Base-by-base conservation (phyloP, 2,329 filamentous ascomycete species). In the Trichocomaceae sp. region DNA sequence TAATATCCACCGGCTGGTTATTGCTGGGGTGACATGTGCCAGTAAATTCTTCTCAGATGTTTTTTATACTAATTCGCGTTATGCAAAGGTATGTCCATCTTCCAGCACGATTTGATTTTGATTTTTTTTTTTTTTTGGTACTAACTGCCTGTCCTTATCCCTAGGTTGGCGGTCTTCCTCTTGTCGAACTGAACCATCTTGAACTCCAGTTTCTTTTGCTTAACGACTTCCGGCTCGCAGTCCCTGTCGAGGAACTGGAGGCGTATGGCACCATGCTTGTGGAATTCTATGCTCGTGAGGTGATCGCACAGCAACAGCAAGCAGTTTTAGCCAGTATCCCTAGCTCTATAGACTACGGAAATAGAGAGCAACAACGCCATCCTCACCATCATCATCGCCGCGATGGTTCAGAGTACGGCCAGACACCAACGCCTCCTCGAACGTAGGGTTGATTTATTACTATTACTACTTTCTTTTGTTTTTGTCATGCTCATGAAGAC, bases 41-140 rank as follows among this genome's bases (percentile, higher is more conserved):
- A 97, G 92, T 82, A 99, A 99, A 73, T 99, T 97, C 79, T 99
- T 99, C 74, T 97, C 92, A 5, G 84, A 99, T 74, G 92, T 97
- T 41, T 99, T 99, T 66, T 99, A 97, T 70, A 99, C 93, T 9
- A 99, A 99, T 72, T 97, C 93, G 54, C 83, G 93, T 84, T 99
- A 99, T 71, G 93, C 93, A 57, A 99, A 97, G 87, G 93, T 96
- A 79, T 26, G 37, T 15, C 39, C 12, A 19, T 47, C 47, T 55
- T 54, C 39, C 44, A 39, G 53, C n/a, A 41, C 29, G 29, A 12
- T 9, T 29, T 37, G 31, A 15, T 13, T 29, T 19, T 12, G n/a
- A 23, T 23, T 23, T 49, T 39, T n/a, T n/a, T n/a, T n/a, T n/a
- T n/a, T n/a, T n/a, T n/a, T n/a, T n/a, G n/a, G n/a, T n/a, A n/a